phyloP scores from a whole-genome alignment of 345 rosid genomes.

The Trapa incisa region DNA sequence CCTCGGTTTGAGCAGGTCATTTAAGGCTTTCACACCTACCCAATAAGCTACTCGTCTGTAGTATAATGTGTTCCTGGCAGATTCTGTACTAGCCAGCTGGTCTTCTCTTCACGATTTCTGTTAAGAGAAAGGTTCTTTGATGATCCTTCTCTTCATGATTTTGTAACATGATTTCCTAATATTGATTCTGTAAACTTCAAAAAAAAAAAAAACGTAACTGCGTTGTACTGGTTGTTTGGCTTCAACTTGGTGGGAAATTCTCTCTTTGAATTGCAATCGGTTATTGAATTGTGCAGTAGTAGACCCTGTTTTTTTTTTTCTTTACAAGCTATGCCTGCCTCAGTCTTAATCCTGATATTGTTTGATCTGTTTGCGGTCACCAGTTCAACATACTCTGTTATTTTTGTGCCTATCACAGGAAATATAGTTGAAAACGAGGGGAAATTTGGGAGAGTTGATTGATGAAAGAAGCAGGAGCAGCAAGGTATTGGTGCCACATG shows the following conservation, averaged over 20 bases:
- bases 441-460: neutral
- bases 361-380: neutral
- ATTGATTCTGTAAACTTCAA: neutral
- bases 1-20: neutral
- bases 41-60: neutral
- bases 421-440: neutral
- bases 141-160: neutral
- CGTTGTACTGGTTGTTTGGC: neutral
- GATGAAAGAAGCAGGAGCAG: conserved; percentile 39
- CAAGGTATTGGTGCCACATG: conserved; percentile 53
- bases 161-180: neutral
- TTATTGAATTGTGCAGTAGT: neutral
- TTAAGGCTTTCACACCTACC: conserved; percentile 5
- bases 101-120: neutral
- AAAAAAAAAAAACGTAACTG: too few species aligned
- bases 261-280: neutral
- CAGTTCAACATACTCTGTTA: neutral
- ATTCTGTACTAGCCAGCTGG: neutral
- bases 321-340: neutral
- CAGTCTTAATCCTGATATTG: neutral
- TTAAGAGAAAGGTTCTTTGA: neutral
- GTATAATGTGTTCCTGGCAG: neutral
- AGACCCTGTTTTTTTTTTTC: neutral
- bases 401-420: conserved; percentile 2
- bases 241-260: neutral